phyloP scores from a whole-genome alignment of 1,284 basidiomycete genomes.

The Tilletiaria anomala region DNA sequence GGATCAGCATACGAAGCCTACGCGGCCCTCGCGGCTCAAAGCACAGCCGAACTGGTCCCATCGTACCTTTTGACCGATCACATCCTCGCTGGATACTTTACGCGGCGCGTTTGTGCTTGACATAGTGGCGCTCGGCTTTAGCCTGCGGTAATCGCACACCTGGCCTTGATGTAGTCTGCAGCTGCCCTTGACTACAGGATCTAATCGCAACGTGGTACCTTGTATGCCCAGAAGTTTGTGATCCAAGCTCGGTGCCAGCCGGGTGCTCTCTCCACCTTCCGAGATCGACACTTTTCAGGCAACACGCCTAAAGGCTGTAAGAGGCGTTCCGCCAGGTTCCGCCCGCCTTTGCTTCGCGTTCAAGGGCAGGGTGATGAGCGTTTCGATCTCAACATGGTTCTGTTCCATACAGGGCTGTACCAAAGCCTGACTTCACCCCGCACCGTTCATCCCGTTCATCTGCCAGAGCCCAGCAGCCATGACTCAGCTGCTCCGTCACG shows the following conservation, averaged over 20 bases:
- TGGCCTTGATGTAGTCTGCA: background rate
- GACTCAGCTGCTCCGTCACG: background rate
- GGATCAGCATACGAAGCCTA: background rate
- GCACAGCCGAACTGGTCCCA: background rate
- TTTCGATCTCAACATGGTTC: no score
- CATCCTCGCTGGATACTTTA: slow-evolving; percentile 62
- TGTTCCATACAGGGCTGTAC: no score
- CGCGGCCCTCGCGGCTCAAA: background rate
- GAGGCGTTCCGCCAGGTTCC: no score
- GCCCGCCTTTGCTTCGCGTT: no score
- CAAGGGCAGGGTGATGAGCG: no score
- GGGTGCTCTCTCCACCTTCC: background rate
- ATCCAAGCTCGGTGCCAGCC: background rate
- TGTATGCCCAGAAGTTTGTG: background rate
- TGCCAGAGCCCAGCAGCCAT: background rate
- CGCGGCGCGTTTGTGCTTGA: slow-evolving; percentile 6
- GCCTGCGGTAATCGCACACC: no score
- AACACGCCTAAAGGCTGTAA: no score
- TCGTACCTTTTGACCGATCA: slow-evolving; percentile 66
- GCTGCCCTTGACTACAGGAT: background rate
- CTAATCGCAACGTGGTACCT: background rate
- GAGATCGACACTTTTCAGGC: background rate
- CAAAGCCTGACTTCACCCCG: background rate
- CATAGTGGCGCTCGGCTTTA: slow-evolving; percentile 11
- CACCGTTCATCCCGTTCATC: background rate